Percentiles rank a stretch among this genome's conserved stretches.
Conservation (phyloP, 2,329 filamentous ascomycete species). For the Thelonectria olida region DNA sequence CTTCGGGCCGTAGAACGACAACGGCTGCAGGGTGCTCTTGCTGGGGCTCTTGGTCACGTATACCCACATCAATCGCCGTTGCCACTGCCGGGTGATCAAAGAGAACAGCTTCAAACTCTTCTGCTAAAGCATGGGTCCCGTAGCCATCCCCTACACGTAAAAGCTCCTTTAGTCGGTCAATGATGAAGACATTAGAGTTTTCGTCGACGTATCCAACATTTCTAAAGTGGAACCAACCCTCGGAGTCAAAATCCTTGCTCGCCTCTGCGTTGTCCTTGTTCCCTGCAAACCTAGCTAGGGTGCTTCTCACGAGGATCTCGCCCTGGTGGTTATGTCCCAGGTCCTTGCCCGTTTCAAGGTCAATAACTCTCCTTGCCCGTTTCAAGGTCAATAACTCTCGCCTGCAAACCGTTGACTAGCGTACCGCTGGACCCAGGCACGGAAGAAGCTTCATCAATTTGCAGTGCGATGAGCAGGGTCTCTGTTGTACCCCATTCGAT, state of each 20-base stretch:
- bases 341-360: too few species aligned
- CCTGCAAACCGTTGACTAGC: neutral
- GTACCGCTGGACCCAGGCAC: neutral
- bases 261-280: neutral
- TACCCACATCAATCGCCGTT: neutral
- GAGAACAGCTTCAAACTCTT: neutral
- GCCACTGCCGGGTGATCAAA: neutral
- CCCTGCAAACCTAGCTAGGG: neutral
- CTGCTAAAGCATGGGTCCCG: neutral
- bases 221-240: neutral
- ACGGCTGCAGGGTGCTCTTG: neutral
- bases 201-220: neutral
- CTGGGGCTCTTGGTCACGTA: neutral
- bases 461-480: neutral
- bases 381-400: neutral
- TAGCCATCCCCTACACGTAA: neutral
- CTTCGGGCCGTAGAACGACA: neutral
- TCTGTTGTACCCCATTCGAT: neutral
- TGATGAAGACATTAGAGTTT: neutral
- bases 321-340: neutral
- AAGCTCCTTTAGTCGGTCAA: neutral
- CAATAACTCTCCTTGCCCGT: too few species aligned
- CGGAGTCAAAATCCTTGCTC: neutral
- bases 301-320: neutral
- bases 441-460: neutral